Percentiles rank a stretch among this genome's conserved stretches.
phyloP scores from a whole-genome alignment of 164 flowering plant species.

The Taxillus chinensis region DNA sequence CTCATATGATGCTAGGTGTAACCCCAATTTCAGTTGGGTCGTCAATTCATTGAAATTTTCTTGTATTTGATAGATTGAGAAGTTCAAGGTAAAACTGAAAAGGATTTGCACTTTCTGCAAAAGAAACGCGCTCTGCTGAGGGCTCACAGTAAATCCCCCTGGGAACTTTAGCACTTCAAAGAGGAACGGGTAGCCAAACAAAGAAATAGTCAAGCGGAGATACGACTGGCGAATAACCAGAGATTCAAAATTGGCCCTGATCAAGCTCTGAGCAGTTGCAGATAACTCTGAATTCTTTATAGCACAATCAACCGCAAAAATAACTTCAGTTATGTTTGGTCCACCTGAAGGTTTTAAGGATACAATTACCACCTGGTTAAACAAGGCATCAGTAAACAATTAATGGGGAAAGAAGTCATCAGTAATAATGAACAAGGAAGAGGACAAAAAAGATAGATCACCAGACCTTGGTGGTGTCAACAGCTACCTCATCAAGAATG shows the following conservation, averaged over 20 bases:
- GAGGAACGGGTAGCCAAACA: conserved; percentile 60
- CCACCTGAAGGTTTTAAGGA: conserved; percentile 38
- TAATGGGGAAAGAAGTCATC: background rate
- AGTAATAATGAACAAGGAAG: background rate
- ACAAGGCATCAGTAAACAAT: conserved; percentile 8
- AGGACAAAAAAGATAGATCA: background rate
- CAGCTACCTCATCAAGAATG: conserved; percentile 50
- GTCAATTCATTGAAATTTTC: conserved; percentile 43
- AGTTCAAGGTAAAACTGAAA: conserved; percentile 73
- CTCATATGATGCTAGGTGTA: conserved; percentile 60
- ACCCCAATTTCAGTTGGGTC: conserved; percentile 50
- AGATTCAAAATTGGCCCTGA: conserved; percentile 36
- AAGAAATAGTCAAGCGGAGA: conserved; percentile 41
- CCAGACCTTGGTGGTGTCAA: conserved; percentile 31
- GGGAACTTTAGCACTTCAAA: conserved; percentile 79
- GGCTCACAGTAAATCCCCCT: conserved; percentile 73
- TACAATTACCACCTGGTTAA: conserved; percentile 57
- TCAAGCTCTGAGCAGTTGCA: conserved; percentile 41
- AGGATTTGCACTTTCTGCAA: conserved; percentile 61
- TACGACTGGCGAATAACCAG: conserved; percentile 34
- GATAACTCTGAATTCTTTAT: conserved; percentile 26
- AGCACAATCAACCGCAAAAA: conserved; percentile 65
- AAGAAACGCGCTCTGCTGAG: conserved; percentile 58
- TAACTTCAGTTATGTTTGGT: conserved; percentile 50
- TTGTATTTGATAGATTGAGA: conserved; percentile 60